Conservation (phyloP, 805 yeast genomes). For the Hanseniaspora lindneri region DNA sequence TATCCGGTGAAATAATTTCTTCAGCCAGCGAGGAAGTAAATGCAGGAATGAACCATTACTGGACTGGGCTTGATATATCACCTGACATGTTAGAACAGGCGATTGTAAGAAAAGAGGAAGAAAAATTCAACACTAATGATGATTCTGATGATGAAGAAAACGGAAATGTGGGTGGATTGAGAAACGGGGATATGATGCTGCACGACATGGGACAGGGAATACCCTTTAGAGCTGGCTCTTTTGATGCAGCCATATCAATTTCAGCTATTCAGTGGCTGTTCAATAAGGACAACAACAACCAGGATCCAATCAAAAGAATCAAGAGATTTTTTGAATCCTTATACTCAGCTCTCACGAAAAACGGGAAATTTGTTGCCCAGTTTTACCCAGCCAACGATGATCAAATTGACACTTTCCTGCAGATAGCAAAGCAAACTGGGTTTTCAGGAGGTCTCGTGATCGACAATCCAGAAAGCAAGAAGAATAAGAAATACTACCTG, state of each 20-base stretch:
- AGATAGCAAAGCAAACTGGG: slow-evolving; percentile 86
- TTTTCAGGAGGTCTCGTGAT: slow-evolving; percentile 91
- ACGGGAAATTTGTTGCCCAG: slow-evolving; percentile 96
- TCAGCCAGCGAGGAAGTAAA: slow-evolving; percentile 48
- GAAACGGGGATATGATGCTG: slow-evolving; percentile 67
- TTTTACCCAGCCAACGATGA: slow-evolving; percentile 86
- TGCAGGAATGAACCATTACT: slow-evolving; percentile 39
- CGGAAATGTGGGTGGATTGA: slow-evolving; percentile 9
- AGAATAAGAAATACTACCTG: slow-evolving; percentile 79
- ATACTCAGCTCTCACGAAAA: slow-evolving; percentile 75
- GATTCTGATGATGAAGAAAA: slow-evolving; percentile 4
- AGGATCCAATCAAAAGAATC: slow-evolving; percentile 74
- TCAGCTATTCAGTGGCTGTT: slow-evolving; percentile 97
- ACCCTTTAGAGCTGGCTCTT: slow-evolving; percentile 91
- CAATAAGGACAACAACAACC: slow-evolving; percentile 75
- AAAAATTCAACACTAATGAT: slow-evolving; percentile 8
- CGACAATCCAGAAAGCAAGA: slow-evolving; percentile 87
- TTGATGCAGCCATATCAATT: slow-evolving; percentile 91
- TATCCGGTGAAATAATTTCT: slow-evolving; percentile 75
- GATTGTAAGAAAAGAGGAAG: slow-evolving; percentile 73
- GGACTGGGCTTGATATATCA: slow-evolving; percentile 95
- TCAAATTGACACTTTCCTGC: slow-evolving; percentile 65
- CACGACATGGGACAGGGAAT: slow-evolving; percentile 90
- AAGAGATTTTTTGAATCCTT: slow-evolving; percentile 76
- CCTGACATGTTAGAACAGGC: slow-evolving; percentile 95